Base-by-base conservation (phyloP, 148 eudicot species). In the Vaccinium macrocarpon region DNA sequence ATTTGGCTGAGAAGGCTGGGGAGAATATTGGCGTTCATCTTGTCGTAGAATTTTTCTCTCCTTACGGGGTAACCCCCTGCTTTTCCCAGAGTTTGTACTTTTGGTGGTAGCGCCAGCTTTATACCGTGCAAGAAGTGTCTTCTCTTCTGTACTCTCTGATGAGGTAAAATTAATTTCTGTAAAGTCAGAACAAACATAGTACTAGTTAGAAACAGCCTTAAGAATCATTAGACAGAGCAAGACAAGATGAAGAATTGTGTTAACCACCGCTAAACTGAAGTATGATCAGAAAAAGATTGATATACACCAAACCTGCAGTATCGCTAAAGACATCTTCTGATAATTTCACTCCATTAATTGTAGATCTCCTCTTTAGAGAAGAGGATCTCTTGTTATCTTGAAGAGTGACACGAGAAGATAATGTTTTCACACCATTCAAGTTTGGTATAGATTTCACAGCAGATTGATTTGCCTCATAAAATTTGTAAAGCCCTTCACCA, bases 401-500 rank as follows among this genome's bases (percentile, higher is more conserved):
- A 50, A 78, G 61, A 80, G 91, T 86, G 75, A 85, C 81, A 82
- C 72, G 71, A 80, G 88, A 82, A 78, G 89, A 74, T 74, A 90
- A 59, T 76, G 86, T 82, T 51, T 84, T 85, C 23, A 72, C 68
- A 83, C 76, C 83, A 83, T 85, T 88, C 78, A 85, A 73, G 48
- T 86, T 84, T 64, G 76, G 75, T 53, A 81, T 53, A 72, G 91
- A 78, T 42, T 83, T 82, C 61, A 80, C 57, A 15, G 81, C 70
- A 84, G 83, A 81, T 50, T 79, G 72, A 75, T 85, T 79, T 76
- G 87, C 83, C 86, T 86, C 96, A 84, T 90, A 88, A 83, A 91
- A 90, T 83, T 91, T 85, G 84, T 95, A 84, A 71, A 95, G 93
- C 76, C 87, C 97, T 84, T 86, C 88, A 81, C 83, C 70, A 87